Evolutionary conservation across 768 basidiomycete genomes (phyloP).

Genomic region (Lactifluus volemus): DNA sequence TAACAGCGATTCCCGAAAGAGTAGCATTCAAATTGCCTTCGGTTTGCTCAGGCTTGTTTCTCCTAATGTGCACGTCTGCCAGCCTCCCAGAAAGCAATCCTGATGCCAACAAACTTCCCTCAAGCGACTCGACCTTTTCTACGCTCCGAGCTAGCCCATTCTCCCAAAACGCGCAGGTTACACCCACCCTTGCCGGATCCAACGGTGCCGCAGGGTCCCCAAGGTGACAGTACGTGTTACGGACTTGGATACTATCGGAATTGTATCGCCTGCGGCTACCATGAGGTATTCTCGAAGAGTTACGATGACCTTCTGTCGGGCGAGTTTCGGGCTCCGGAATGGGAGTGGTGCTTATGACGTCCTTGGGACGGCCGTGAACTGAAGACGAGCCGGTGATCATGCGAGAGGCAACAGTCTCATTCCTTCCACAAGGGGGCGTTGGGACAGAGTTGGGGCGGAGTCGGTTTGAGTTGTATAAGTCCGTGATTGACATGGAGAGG

Average conservation of each 20-base stretch:
- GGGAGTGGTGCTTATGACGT: too few species aligned
- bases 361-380: neutral
- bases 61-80: neutral
- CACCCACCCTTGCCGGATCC: neutral
- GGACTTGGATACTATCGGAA: constrained; percentile 8
- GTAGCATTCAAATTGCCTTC: neutral
- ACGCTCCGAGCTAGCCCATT: neutral
- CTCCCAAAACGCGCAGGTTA: neutral
- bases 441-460: too few species aligned
- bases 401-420: neutral
- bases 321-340: neutral
- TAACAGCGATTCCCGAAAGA: constrained; percentile 1
- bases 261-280: constrained; percentile 1
- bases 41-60: neutral
- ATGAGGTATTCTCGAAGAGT: neutral
- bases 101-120: neutral
- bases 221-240: neutral
- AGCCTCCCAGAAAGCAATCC: neutral
- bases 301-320: neutral
- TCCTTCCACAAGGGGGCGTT: neutral
- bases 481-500: neutral
- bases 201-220: neutral
- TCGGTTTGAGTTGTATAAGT: neutral
- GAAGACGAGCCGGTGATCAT: neutral
- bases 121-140: neutral